Evolutionary conservation across 495 filamentous ascomycete genomes (phyloP).

Genomic region (Darksidea phi): DNA sequence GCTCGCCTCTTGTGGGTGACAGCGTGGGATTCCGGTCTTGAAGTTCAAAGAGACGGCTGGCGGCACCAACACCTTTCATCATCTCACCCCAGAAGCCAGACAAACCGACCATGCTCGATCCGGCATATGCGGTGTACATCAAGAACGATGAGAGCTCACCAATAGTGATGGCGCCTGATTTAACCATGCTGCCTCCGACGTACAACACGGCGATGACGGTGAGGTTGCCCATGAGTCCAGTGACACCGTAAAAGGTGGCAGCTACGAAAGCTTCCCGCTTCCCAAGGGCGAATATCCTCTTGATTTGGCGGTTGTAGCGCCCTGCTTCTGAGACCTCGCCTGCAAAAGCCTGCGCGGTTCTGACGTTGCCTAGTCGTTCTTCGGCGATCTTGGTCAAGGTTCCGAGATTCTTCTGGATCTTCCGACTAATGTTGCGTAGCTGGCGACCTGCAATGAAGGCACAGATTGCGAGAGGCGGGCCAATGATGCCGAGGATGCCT

Average conservation of each 20-base stretch:
- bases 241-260: slow-evolving; percentile 86
- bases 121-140: slow-evolving; percentile 96
- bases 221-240: slow-evolving; percentile 90
- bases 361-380: slow-evolving; percentile 90
- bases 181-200: slow-evolving; percentile 85
- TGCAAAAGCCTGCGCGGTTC: slow-evolving; percentile 92
- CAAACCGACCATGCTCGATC: slow-evolving; percentile 84
- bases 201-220: slow-evolving; percentile 90
- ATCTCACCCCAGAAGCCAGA: slow-evolving; percentile 96
- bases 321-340: slow-evolving; percentile 86
- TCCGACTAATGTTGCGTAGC: slow-evolving; percentile 81
- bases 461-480: slow-evolving; percentile 86
- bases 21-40: slow-evolving; percentile 91
- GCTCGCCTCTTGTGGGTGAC: slow-evolving; percentile 72
- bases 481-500: slow-evolving; percentile 77
- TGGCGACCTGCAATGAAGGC: slow-evolving; percentile 87
- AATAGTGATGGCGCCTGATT: slow-evolving; percentile 77
- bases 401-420: slow-evolving; percentile 90
- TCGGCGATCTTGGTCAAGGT: slow-evolving; percentile 94
- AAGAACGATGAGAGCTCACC: slow-evolving; percentile 95
- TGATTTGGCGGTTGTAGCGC: slow-evolving; percentile 87
- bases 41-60: slow-evolving; percentile 89
- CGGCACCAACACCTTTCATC: slow-evolving; percentile 97
- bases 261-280: slow-evolving; percentile 80
- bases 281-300: slow-evolving; percentile 86